phyloP scores from a whole-genome alignment of 2,329 filamentous ascomycete genomes.

The Aspergillus novofumigatus region DNA sequence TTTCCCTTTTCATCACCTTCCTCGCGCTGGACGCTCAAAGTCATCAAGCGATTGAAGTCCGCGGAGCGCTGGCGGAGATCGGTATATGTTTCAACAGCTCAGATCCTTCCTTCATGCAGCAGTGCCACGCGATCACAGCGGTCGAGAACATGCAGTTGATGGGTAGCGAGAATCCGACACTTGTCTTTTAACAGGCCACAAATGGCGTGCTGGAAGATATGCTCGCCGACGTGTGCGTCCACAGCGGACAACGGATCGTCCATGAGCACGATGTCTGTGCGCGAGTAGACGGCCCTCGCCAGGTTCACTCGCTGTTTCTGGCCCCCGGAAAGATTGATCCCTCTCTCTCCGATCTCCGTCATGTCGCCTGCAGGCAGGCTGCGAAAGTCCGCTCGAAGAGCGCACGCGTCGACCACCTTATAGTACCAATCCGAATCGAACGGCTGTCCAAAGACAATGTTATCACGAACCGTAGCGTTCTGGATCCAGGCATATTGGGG shows the following conservation, averaged over 20 bases:
- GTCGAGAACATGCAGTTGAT: conserved; percentile 83
- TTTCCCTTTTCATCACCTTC: conserved; percentile 47
- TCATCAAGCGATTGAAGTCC: conserved; percentile 43
- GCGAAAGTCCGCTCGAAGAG: conserved; percentile 12
- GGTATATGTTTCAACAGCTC: conserved; percentile 79
- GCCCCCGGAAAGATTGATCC: conserved; percentile 45
- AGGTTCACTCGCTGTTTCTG: conserved; percentile 42
- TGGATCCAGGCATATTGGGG: conserved; percentile 91
- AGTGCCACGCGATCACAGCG: conserved; percentile 84
- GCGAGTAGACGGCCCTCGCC: conserved; percentile 63
- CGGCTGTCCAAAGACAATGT: conserved; percentile 72
- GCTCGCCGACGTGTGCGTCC: conserved; percentile 51
- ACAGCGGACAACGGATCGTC: conserved; percentile 53
- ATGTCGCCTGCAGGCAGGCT: conserved; percentile 35
- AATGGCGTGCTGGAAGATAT: conserved; percentile 84
- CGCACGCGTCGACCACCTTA: conserved; percentile 15
- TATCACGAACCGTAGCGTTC: conserved; percentile 72
- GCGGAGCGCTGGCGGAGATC: conserved; percentile 65
- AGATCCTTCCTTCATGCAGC: conserved; percentile 77
- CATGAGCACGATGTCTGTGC: conserved; percentile 57
- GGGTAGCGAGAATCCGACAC: conserved; percentile 79
- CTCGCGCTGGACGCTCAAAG: conserved; percentile 40
- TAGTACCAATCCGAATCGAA: conserved; percentile 18
- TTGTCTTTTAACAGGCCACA: conserved; percentile 78
- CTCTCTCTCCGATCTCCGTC: conserved; percentile 45